Base-by-base conservation (phyloP, 2,329 filamentous ascomycete genomes). In the Colletotrichum sp. region DNA sequence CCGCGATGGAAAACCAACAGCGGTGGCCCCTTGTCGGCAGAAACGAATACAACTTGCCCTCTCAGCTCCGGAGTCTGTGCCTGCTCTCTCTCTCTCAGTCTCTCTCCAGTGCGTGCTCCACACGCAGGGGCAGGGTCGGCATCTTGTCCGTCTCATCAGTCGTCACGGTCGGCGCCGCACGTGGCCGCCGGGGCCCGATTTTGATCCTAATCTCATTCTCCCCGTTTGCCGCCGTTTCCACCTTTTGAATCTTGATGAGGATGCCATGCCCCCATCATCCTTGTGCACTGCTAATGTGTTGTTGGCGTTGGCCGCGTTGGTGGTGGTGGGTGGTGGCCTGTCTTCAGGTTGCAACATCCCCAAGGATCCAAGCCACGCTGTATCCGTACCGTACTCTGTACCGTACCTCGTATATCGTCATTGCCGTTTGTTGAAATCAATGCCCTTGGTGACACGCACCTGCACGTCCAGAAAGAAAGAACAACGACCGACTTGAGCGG, bases 131-230 rank as follows among this genome's bases (percentile, higher is more conserved):
- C 71, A 72, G 73, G 72, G 68, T 52, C 52, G 48, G 69, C 36
- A 77, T 38, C 69, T 57, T 63, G 24, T 73, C 60, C 67, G 72
- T 69, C 60, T 71, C 67, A 67, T 75, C 75, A 71, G 69, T 76
- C 76, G 70, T 61, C 69, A 61, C 58, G 26, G 38, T 60, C 38
- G 65, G 66, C 52, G 67, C 61, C 77, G 80, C 81, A 82, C 81
- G 81, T 82, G 81, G 81, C 80, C 75, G 78, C 78, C 75, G 70
- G 80, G 79, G 60, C 79, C 78, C 77, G 67, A 76, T 77, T 78
- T 76, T 77, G 78, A 72, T 78, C 63, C 73, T 64, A 81, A 82
- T 81, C 76, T 82, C n/a, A 48, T 48, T 21, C 43, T 48, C 43
- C 80, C 79, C 77, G 75, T 66, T 65, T 71, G 60, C 67, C 72